These are phyloP conservation scores for Cardiosporidium cionae DNA, from an alignment of 169 alveolate species.

Conservation along the genomic window DNA sequence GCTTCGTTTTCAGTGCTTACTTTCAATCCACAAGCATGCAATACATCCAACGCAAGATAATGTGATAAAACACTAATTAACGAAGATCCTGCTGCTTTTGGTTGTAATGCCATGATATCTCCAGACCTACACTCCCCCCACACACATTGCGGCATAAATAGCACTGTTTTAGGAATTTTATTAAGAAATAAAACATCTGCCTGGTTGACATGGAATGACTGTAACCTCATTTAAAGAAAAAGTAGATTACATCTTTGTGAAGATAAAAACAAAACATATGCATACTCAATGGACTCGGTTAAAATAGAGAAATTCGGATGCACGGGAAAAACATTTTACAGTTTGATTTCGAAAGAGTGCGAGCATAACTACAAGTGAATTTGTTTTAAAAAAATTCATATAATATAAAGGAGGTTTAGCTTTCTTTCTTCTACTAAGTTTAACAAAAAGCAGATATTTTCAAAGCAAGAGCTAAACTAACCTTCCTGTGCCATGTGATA, in stretches of 20 bases:
- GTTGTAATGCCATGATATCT: slow-evolving; percentile 68
- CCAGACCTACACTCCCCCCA: slow-evolving; percentile 61
- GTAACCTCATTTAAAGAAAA: background rate
- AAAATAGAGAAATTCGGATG: too few relatives aligned
- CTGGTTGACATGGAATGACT: background rate
- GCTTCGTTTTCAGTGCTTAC: background rate
- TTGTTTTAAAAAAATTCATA: background rate
- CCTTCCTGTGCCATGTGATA: slow-evolving; percentile 77
- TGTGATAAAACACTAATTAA: slow-evolving; percentile 58
- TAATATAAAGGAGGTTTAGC: background rate
- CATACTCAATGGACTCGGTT: too few relatives aligned
- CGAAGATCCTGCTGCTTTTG: slow-evolving; percentile 80
- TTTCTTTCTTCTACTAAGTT: background rate
- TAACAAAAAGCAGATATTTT: too few relatives aligned
- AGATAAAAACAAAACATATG: background rate
- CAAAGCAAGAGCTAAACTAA: background rate
- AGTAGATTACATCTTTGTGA: background rate
- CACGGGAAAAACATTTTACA: too few relatives aligned
- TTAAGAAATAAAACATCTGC: background rate
- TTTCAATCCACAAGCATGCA: slow-evolving; percentile 40
- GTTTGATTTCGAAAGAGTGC: too few relatives aligned
- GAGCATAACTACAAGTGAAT: background rate
- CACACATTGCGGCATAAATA: background rate
- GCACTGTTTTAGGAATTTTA: background rate
- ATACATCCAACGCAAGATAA: slow-evolving; percentile 58